Evolutionary conservation across 441 rosid species (phyloP).

Genomic region (Biscutella laevigata): DNA sequence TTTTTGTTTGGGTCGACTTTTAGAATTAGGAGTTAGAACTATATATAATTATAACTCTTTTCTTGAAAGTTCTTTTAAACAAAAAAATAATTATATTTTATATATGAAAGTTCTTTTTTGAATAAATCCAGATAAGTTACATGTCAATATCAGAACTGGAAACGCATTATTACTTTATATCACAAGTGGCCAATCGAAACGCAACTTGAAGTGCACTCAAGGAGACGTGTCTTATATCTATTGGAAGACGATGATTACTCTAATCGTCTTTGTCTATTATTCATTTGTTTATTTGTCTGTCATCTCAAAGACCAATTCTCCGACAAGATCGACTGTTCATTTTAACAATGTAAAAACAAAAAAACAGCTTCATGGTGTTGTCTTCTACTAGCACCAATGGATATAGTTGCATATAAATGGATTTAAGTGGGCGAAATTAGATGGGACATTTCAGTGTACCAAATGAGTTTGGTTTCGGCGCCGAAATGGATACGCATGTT

Average conservation of each 20-base stretch:
- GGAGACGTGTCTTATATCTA: constrained; percentile 2
- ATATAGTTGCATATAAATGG: background rate
- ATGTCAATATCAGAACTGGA: background rate
- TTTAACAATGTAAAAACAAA: background rate
- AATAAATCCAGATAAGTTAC: background rate
- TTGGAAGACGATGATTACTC: background rate
- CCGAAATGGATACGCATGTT: constrained; percentile 21
- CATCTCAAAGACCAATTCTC: constrained; percentile 3
- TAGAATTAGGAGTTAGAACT: too few species aligned
- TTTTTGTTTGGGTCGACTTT: too few species aligned
- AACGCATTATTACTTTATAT: background rate
- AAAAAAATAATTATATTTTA: too few species aligned
- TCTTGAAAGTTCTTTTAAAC: too few species aligned
- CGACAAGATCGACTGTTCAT: constrained; percentile 10
- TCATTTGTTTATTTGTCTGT: constrained; percentile 7
- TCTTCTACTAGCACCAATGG: too few species aligned
- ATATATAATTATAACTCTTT: too few species aligned
- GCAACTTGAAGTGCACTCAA: too few species aligned
- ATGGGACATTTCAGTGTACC: too few species aligned
- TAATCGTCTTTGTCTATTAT: constrained; percentile 6
- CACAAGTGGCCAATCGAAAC: constrained; percentile 2
- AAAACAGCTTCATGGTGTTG: too few species aligned
- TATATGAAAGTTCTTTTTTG: too few species aligned
- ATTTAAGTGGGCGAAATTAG: background rate
- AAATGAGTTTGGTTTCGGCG: constrained; percentile 23